Base-by-base conservation (phyloP, 495 filamentous ascomycete genomes). In the Aspergillus bertholletiae region DNA sequence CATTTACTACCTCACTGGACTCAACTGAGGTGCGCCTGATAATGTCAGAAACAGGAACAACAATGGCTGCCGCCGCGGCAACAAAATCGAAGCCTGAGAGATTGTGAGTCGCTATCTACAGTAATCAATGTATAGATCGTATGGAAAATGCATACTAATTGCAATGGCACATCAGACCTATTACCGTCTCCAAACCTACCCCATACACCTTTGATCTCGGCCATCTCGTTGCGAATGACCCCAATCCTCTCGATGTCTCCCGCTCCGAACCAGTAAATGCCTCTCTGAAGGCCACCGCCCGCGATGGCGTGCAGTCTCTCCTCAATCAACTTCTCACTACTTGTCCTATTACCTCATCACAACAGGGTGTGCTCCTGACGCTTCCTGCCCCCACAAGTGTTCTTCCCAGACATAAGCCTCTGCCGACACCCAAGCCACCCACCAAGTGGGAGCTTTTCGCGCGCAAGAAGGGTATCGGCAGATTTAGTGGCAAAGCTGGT, bases 391-490 rank as follows among this genome's bases (percentile, higher is more conserved):
- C 86, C 0, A 72, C 80, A 4, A 93, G 85, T 1, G 64, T 77
- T 0, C 74, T 96, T 0, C 94, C 94, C 5, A 87, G 94, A 47
- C 90, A 95, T 71, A 98, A 98, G 76, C 88, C 90, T 4, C 72
- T 97, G 0, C 94, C 94, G 1, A 75, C 78, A 24, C 79, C 84
- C 46, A 96, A 92, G 74, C 72, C 84, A 22, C 85, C 85, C 51
- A 97, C 94, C 45, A 96, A 90, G 67, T 98, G 94, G 94, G 85
- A 94, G 69, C 82, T 86, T 46, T 98, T 98, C 74, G 94, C 94
- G 18, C 86, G 84, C 74, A 96, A 93, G 81, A 94, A 96, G 74
- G 95, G 94, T 26, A 97, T 98, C 67, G 84, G 75, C 54, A 79
- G 75, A 57, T 79, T 53, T 64, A 77, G 54, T 60, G 66, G 49